Base-by-base conservation (phyloP, 2,329 filamentous ascomycete genomes). In the Hirsutella thompsonii region DNA sequence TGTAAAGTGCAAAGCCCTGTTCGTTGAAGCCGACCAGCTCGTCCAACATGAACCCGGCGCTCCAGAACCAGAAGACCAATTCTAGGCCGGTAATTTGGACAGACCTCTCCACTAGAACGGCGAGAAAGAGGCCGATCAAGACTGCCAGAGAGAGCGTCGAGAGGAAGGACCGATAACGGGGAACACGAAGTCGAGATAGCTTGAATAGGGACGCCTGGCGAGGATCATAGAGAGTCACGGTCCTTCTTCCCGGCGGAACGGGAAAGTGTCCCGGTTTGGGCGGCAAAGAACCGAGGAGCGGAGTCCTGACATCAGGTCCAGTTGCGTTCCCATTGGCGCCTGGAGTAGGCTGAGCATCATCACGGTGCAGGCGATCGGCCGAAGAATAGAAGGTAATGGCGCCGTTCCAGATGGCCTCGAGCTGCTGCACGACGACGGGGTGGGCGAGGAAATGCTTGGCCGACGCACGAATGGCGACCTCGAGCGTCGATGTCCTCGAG, bases 391-490 rank as follows among this genome's bases (percentile, higher is more conserved):
- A 95, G 49, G 92, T 88, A 48, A 96, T 92, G 16, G 84, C 90
- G 21, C 90, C 90, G 18, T 87, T 90, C 90, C 90, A 96, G 46
- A 96, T 94, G 36, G 88, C 89, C 60, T 95, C 88, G n/a, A 96
- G 70, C 56, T 95, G 89, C 59, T 93, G 87, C 8, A 95, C 83
- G 1, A 95, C 88, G 3, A 95, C 69, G 1, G 90, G 89, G 55
- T 95, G 89, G 8, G 90, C 83, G 5, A 96, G 69, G 51, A 95
- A 94, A 50, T 87, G 82, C 63, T 96, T 95, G 19, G 90, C 85
- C 47, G 89, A 89, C 18, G 89, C 87, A 49, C 87, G 79, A 53
- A 96, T 95, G 45, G 90, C 89, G 43, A 96, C 81, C 63, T 95
- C 90, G 26, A 95, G 74, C 8, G 89, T 89, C 8, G 89, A 95